phyloP scores from a whole-genome alignment of 306 rosid species.

The Spatholobus suberectus region DNA sequence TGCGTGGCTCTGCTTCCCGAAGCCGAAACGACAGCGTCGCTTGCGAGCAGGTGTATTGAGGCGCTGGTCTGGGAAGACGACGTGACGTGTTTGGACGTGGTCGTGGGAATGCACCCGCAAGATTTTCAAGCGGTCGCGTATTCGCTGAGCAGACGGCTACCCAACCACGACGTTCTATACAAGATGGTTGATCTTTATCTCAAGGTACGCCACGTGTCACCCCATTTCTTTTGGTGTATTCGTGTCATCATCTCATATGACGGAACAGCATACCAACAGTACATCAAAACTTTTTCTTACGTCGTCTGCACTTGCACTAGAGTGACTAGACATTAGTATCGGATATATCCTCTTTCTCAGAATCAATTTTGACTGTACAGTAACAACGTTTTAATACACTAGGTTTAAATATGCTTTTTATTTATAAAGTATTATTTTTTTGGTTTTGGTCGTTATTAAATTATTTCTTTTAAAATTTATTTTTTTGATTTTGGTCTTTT shows the following conservation, averaged over 20 bases:
- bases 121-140: constrained; percentile 65
- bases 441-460: too few species aligned
- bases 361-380: too few species aligned
- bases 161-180: constrained; percentile 72
- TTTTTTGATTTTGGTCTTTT: too few species aligned
- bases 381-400: too few species aligned
- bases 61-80: constrained; percentile 51
- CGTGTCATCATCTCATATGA: not conserved
- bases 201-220: constrained; percentile 53
- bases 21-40: constrained; percentile 75
- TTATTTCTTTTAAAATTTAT: too few species aligned
- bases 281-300: not conserved
- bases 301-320: not conserved
- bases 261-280: not conserved
- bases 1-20: constrained; percentile 80
- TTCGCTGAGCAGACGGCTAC: constrained; percentile 55
- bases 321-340: too few species aligned
- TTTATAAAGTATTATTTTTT: too few species aligned
- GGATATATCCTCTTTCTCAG: not conserved
- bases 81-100: constrained; percentile 45
- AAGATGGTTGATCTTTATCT: constrained; percentile 68
- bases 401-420: too few species aligned
- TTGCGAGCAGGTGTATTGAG: constrained; percentile 73
- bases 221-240: not conserved
- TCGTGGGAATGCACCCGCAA: constrained; percentile 49